Evolutionary conservation across 2,329 filamentous ascomycete species (phyloP).

Genomic region (Fusarium sp.): DNA sequence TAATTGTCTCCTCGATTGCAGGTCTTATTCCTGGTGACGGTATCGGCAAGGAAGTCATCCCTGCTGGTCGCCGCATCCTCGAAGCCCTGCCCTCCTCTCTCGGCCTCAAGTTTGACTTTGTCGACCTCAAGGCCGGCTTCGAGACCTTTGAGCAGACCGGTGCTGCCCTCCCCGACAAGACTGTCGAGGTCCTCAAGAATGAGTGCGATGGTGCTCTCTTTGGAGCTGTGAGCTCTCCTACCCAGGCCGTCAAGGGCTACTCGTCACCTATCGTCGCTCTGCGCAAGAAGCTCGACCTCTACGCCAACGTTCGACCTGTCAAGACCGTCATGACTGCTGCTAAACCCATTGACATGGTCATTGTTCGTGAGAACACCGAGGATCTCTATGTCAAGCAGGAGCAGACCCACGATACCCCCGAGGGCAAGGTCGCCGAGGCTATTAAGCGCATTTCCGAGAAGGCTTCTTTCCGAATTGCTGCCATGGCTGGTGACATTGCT

Average conservation of each 20-base stretch:
- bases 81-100: slow-evolving; percentile 94
- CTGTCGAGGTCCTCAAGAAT: slow-evolving; percentile 86
- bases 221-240: slow-evolving; percentile 93
- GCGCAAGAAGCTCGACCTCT: slow-evolving; percentile 93
- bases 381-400: slow-evolving; percentile 99
- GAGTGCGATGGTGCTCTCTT: slow-evolving; percentile 98
- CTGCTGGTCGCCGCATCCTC: slow-evolving; percentile 88
- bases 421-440: slow-evolving; percentile 91
- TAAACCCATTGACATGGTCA: slow-evolving; percentile 91
- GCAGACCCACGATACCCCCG: slow-evolving; percentile 78
- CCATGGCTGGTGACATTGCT: slow-evolving; percentile 95
- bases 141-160: slow-evolving; percentile 93
- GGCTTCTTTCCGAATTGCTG: slow-evolving; percentile 86
- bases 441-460: slow-evolving; percentile 96
- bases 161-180: slow-evolving; percentile 87
- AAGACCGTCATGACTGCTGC: slow-evolving; percentile 78
- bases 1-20: slow-evolving; percentile 52
- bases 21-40: slow-evolving; percentile 98
- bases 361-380: slow-evolving; percentile 98
- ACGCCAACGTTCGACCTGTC: slow-evolving; percentile 96
- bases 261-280: slow-evolving; percentile 96
- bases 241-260: slow-evolving; percentile 91
- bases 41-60: slow-evolving; percentile 98
- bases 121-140: slow-evolving; percentile 92
- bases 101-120: slow-evolving; percentile 92